A percentile compares a stretch with the other conserved stretches of the same genome.
These are phyloP conservation scores for Persicaria maculosa DNA, from an alignment of 148 eudicot species.

Conservation along the genomic window DNA sequence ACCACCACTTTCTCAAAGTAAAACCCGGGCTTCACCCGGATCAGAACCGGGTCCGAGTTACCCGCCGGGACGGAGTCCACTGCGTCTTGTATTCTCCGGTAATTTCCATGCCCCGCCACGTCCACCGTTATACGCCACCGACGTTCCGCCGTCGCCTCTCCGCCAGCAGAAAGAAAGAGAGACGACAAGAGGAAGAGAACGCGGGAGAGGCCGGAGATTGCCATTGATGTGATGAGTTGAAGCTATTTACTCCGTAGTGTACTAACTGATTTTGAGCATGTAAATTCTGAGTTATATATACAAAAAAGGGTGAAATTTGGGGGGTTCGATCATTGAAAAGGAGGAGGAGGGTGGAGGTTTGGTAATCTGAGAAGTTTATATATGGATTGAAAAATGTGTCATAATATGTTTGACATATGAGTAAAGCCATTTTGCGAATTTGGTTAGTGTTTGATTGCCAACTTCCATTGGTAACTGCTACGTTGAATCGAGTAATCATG, in stretches of 20 bases:
- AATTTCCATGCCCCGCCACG: conserved; percentile 20
- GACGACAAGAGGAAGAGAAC: neutral
- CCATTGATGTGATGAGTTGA: conserved; percentile 2
- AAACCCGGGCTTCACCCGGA: conserved; percentile 30
- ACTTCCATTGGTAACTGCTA: conserved; percentile 5
- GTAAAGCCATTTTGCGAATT: neutral
- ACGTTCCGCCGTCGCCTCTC: neutral
- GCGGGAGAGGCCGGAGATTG: neutral
- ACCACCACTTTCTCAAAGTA: conserved; percentile 26
- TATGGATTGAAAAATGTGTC: neutral
- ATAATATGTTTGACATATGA: neutral
- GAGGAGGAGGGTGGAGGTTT: neutral
- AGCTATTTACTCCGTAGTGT: neutral
- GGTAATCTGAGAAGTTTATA: neutral
- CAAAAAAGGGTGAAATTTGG: neutral
- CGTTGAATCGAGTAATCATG: neutral
- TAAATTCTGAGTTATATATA: neutral
- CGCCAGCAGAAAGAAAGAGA: neutral
- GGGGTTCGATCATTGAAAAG: neutral
- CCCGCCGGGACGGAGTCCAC: conserved; percentile 24
- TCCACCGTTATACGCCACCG: conserved; percentile 22
- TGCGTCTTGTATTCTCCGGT: conserved; percentile 30
- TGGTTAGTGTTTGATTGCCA: conserved; percentile 8
- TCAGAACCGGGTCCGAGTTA: conserved; percentile 20
- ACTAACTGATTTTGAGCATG: neutral